Conservation (phyloP, 164 flowering plant genomes). For the Nymphaea thermarum region DNA sequence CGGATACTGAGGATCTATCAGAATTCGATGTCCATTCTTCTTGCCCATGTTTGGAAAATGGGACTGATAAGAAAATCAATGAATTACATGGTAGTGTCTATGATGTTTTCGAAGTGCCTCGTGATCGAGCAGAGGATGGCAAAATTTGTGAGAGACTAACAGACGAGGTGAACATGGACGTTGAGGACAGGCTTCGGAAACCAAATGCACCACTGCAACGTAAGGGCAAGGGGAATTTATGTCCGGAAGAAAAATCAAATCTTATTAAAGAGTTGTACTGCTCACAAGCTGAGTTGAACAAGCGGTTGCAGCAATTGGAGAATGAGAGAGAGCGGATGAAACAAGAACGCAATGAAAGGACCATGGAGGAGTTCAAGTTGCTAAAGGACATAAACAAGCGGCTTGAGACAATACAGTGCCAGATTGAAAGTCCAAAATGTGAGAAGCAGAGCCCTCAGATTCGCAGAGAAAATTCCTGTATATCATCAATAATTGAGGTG, state of each 20-base stretch:
- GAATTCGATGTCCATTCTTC: background rate
- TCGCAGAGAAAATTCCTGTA: conserved; percentile 15
- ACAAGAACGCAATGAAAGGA: conserved; percentile 18
- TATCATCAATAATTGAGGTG: conserved; percentile 51
- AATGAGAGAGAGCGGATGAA: conserved; percentile 19
- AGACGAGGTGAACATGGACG: conserved; percentile 12
- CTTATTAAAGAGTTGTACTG: conserved; percentile 13
- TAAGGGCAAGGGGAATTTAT: conserved; percentile 3
- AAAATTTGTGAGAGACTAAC: conserved; percentile 7
- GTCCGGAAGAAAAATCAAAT: conserved; percentile 12
- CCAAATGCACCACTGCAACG: conserved; percentile 15
- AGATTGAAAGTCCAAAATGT: conserved; percentile 24
- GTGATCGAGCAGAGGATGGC: conserved; percentile 9
- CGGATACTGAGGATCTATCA: conserved; percentile 1
- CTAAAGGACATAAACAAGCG: conserved; percentile 50
- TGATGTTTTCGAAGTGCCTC: conserved; percentile 71
- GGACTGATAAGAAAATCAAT: conserved; percentile 7
- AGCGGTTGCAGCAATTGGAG: conserved; percentile 39
- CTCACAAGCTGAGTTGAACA: conserved; percentile 17
- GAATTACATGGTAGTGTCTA: conserved; percentile 19
- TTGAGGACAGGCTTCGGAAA: conserved; percentile 19
- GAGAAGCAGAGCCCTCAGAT: conserved; percentile 12
- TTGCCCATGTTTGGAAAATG: conserved; percentile 5
- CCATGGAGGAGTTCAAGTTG: conserved; percentile 35
- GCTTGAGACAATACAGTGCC: conserved; percentile 37